phyloP scores from a whole-genome alignment of 495 filamentous ascomycete species.

The Ramalina intermedia region DNA sequence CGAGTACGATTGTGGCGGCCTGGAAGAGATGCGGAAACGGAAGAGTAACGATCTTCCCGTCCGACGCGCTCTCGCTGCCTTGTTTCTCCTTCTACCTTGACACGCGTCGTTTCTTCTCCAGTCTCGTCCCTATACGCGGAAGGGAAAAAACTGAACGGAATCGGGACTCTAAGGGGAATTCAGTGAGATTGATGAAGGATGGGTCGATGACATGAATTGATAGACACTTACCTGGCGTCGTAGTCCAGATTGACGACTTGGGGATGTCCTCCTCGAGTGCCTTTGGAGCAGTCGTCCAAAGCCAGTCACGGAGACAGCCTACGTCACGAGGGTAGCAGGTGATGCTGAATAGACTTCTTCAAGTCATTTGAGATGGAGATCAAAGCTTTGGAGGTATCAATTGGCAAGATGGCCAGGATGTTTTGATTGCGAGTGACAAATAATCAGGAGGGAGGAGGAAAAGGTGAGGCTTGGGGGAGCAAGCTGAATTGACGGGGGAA shows the following conservation, averaged over 20 bases:
- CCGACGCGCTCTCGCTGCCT: slow-evolving; percentile 68
- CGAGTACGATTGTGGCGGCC: slow-evolving; percentile 36
- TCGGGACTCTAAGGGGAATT: slow-evolving; percentile 56
- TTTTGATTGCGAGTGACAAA: too few relatives aligned
- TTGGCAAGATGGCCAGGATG: not conserved
- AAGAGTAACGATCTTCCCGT: slow-evolving; percentile 57
- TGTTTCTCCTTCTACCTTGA: slow-evolving; percentile 79
- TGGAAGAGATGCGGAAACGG: slow-evolving; percentile 52
- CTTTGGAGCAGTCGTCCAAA: slow-evolving; percentile 85
- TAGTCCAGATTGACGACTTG: slow-evolving; percentile 97
- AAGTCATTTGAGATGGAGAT: not conserved
- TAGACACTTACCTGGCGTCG: slow-evolving; percentile 54
- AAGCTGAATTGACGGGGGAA: too few relatives aligned
- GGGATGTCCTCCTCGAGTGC: slow-evolving; percentile 82
- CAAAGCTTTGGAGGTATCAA: not conserved
- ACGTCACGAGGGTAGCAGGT: not conserved
- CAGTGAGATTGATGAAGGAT: not conserved
- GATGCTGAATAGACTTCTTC: not conserved
- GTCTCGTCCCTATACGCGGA: slow-evolving; percentile 90
- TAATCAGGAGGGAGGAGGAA: too few relatives aligned
- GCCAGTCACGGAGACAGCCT: slow-evolving; percentile 72
- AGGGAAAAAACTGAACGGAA: slow-evolving; percentile 99
- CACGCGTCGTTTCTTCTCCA: slow-evolving; percentile 54
- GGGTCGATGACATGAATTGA: not conserved
- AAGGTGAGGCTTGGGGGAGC: too few relatives aligned